Evolutionary conservation across 805 yeast genomes (phyloP), one percentile per base, ranked within the genome.

Genomic region (Candida ovalis): DNA sequence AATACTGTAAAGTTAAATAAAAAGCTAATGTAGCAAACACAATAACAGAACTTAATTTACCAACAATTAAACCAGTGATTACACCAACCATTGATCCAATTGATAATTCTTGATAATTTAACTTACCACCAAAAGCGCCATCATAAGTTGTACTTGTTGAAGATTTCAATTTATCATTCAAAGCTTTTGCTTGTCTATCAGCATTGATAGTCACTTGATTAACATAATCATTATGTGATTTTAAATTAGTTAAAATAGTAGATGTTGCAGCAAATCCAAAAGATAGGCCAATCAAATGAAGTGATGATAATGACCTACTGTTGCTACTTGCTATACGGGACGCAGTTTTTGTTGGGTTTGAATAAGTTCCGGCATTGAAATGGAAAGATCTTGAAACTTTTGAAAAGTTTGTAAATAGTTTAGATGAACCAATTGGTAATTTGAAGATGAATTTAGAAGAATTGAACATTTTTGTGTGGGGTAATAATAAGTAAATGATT

Each of bases 31-130:
- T 60, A 37, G 78, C 56, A 25, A 76, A 69, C 37, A 80, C 80
- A 30, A 84, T 67, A 25, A 80, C 70, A 18, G 78, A 69, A 48
- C 81, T 74, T 49, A 84, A 67, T 57, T 81, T 81, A 18, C 88
- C 88, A n/a, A 76, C 73, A 28, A 82, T 66, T 21, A 79, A 69
- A 1, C 89, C 89, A 44, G 77, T 54, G 32, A 78, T 69, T 48
- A 82, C 67, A 0, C 89, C 88, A 7, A 80, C 69, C 58, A 83
- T 69, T 1, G 86, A 79, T 5, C 89, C 89, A 49, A 81, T 64
- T 15, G 86, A 74, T 57, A 84, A 67, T 57, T 84, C 85, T 56
- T 76, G 76, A 59, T 83, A 84, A 64, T 80, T 77, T 53, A 82
- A 65, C 47, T 68, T 70, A 0, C 77, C 77, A n/a, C 70, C 71